These are phyloP conservation scores for Hortaea werneckii DNA, from an alignment of 2,329 filamentous ascomycete species.

Conservation along the genomic window DNA sequence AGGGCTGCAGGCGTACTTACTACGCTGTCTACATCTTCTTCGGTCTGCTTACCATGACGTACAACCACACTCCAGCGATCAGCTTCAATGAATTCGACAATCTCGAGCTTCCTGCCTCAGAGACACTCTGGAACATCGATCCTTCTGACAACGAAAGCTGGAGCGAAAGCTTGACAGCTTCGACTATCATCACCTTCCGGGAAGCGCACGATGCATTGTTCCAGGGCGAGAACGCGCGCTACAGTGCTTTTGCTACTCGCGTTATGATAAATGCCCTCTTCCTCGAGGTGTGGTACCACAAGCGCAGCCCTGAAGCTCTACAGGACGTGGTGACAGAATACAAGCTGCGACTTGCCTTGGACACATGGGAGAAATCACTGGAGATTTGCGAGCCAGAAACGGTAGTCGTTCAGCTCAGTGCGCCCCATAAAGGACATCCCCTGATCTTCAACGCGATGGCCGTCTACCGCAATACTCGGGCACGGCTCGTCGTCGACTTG, in stretches of 20 bases:
- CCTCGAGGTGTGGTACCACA: conserved; percentile 97
- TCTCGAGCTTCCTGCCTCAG: conserved; percentile 81
- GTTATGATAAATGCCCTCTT: conserved; percentile 99
- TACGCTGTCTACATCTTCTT: conserved; percentile 99
- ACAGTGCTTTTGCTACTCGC: conserved; percentile 92
- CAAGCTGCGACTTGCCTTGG: conserved; percentile 86
- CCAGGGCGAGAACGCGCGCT: conserved; percentile 79
- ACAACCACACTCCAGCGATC: conserved; percentile 96
- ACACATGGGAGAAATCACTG: conserved; percentile 98
- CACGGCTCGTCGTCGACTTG: conserved; percentile 85
- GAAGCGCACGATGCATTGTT: conserved; percentile 92
- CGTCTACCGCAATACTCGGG: conserved; percentile 87
- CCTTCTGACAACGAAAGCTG: conserved; percentile 69
- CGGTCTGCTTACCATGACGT: conserved; percentile 84
- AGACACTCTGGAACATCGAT: conserved; percentile 86
- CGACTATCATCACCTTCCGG: conserved; percentile 74
- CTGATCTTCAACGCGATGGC: conserved; percentile 98
- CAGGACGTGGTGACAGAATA: conserved; percentile 98
- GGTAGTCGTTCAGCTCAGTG: conserved; percentile 78
- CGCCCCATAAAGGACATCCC: conserved; percentile 90
- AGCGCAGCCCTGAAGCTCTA: conserved; percentile 91
- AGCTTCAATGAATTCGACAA: conserved; percentile 98
- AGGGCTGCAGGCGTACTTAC: conserved; percentile 91
- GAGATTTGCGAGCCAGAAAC: conserved; percentile 87
- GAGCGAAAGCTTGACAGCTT: conserved; percentile 64